Evolutionary conservation across 1,284 basidiomycete genomes (phyloP), one percentile per base, ranked within the genome.

Genomic region (Heterobasidion irregulare): DNA sequence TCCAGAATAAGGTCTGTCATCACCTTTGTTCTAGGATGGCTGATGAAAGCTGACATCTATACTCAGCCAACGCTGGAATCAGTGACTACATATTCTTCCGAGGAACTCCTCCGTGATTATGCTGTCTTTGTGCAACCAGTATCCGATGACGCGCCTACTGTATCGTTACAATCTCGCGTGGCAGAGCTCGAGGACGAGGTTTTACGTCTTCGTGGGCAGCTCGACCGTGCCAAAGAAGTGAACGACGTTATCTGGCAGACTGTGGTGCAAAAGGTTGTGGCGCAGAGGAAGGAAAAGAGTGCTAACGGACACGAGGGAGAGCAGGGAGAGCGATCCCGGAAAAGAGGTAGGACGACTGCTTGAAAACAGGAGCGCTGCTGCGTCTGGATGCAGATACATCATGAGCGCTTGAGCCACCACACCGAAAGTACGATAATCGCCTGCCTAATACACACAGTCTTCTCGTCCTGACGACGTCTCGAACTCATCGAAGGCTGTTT

Each of bases 191-290:
- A 92, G 67, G 70, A 72, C 2, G 91, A 95, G 66, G 77, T 93
- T 8, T 73, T 75, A 53, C 71, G 69, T 19, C 68, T 94, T 56
- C 78, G 76, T 36, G 78, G 80, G 49, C 84, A 92, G 59, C 72
- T 96, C 1, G 82, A 81, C 32, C 86, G 83, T 65, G 93, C 93
- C 4, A 90, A 91, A 64, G 81, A 84, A 36, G 78, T 94, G 56
- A 96, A 95, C 62, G 91, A 94, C 64, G 77, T 80, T 53, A 94
- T 95, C 86, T 95, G 93, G 93, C 86, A 89, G 61, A 81, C 79
- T 1, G 80, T 94, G 2, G 84, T 90, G 34, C 80, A 84, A 59
- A 77, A 71, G 54, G 68, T 82, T n/a, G 69, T 86, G 5, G 66
- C 68, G 32, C 70, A 75, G 53, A 70, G 68, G 19, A 70, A 71